A percentile compares a stretch with the other conserved stretches of the same genome.
phyloP scores from a whole-genome alignment of 208 protist species.

The Trypanosoma rangeli region DNA sequence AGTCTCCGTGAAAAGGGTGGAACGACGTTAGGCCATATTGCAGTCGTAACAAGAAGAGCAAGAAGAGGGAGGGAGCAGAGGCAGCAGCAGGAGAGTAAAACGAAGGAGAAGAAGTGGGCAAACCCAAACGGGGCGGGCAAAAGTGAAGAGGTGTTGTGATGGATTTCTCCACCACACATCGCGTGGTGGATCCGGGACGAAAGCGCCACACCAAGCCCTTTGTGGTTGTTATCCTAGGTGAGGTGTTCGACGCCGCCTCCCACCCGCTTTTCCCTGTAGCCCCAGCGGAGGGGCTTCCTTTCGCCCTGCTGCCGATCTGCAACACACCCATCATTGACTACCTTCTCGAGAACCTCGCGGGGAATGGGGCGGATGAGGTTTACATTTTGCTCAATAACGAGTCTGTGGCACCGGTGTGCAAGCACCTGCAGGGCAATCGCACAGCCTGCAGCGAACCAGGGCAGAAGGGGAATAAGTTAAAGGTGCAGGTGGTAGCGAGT shows the following conservation, averaged over 20 bases:
- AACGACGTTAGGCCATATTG: background rate
- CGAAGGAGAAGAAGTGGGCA: background rate
- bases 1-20: background rate
- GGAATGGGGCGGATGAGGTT: constrained; percentile 72
- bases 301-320: constrained; percentile 80
- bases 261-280: constrained; percentile 66
- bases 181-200: constrained; percentile 15
- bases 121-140: background rate
- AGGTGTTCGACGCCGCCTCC: constrained; percentile 36
- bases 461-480: constrained; percentile 65
- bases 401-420: constrained; percentile 43
- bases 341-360: constrained; percentile 78
- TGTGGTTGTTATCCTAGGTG: constrained; percentile 67
- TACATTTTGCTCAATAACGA: constrained; percentile 61
- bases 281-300: constrained; percentile 54
- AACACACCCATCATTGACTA: constrained; percentile 90
- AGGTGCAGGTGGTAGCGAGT: constrained; percentile 65
- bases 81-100: background rate
- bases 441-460: constrained; percentile 66
- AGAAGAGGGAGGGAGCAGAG: background rate
- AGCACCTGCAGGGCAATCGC: constrained; percentile 54
- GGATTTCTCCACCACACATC: constrained; percentile 20
- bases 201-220: constrained; percentile 29
- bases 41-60: background rate
- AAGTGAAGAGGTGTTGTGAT: constrained; percentile 7